Evolutionary conservation across 2,329 filamentous ascomycete genomes (phyloP), one percentile per base, ranked within the genome.

Genomic region (Beauveria brongniartii): DNA sequence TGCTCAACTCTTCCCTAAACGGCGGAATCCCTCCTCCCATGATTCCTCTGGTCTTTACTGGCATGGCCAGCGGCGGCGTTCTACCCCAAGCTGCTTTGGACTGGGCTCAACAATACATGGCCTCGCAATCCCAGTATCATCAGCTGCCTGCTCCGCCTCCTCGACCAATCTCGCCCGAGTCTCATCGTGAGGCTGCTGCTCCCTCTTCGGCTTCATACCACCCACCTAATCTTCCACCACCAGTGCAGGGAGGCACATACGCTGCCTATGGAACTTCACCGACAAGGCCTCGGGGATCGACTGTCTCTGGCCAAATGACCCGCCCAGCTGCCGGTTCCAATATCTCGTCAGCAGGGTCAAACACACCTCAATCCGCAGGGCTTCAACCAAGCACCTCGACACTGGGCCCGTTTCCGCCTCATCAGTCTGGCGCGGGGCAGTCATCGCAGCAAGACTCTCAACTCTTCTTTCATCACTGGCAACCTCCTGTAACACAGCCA

Each of bases 381-480:
- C 78, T 8, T 74, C 79, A 44, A 71, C 75, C 51, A 58, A 63
- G 34, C 43, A 63, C 63, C 51, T 57, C 51, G 18, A 62, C 51
- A 41, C 57, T 48, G 12, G 59, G 52, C 4, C 54, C 51, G 24
- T 63, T 52, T 47, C 59, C 47, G 10, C 61, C 44, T 51, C 63
- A 56, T 18, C 56, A 37, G 37, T 47, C 40, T 30, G 14, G 47
- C 54, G 61, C 46, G 30, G 50, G 44, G n/a, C 61, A 30, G n/a
- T 55, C 60, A 37, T 63, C 82, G 62, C 84, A 86, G 67, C 82
- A 88, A 66, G 84, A 86, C 64, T 82, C 85, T 20, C 90, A 89
- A 46, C 86, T 57, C 88, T 94, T 91, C 73, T 96, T 96, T 72
- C 91, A 96, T 70, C 91, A 96, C 71, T 96, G 92, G 91, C 89